Percentiles rank a stretch among this genome's conserved stretches.
These are phyloP conservation scores for Coemansia sp. DNA, from an alignment of 192 early-diverging fungal genomes.

Conservation along the genomic window DNA sequence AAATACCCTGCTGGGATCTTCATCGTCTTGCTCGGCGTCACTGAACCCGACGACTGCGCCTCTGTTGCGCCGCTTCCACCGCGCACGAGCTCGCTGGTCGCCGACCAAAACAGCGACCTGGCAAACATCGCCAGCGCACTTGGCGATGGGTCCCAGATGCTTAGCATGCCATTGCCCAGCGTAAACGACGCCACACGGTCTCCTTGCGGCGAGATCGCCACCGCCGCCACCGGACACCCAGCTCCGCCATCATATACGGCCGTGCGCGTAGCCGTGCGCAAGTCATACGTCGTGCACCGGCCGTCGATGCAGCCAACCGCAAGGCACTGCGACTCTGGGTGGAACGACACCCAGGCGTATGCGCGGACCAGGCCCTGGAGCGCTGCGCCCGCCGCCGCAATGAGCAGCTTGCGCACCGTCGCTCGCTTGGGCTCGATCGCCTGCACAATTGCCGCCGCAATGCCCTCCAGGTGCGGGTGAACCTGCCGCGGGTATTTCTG, in stretches of 20 bases:
- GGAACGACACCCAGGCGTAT: slow-evolving; percentile 50
- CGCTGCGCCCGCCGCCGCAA: slow-evolving; percentile 48
- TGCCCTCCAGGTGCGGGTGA: slow-evolving; percentile 30
- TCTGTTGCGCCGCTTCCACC: slow-evolving; percentile 1
- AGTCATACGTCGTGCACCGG: slow-evolving; percentile 41
- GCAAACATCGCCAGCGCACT: slow-evolving; percentile 55
- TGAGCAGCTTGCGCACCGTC: slow-evolving; percentile 32
- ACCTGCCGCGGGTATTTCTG: slow-evolving; percentile 30
- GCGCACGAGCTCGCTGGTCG: slow-evolving; percentile 3
- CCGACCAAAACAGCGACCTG: slow-evolving; percentile 42
- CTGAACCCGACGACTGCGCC: slow-evolving; percentile 26
- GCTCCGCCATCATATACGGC: slow-evolving; percentile 30
- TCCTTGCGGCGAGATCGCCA: slow-evolving; percentile 49
- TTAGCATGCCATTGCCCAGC: slow-evolving; percentile 33
- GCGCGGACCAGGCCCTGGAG: slow-evolving; percentile 46
- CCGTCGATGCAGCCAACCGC: slow-evolving; percentile 44
- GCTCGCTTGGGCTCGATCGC: slow-evolving; percentile 47
- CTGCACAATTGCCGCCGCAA: slow-evolving; percentile 39
- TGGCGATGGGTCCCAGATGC: slow-evolving; percentile 53
- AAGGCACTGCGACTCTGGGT: slow-evolving; percentile 39
- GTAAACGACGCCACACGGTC: slow-evolving; percentile 55
- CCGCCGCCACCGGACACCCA: slow-evolving; percentile 32
- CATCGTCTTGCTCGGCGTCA: slow-evolving; percentile 42
- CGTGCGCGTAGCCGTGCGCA: slow-evolving; percentile 49
- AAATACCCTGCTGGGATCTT: slow-evolving; percentile 40